Conservation (phyloP, 2,329 filamentous ascomycete species). For the Phyllosticta capitalensis region DNA sequence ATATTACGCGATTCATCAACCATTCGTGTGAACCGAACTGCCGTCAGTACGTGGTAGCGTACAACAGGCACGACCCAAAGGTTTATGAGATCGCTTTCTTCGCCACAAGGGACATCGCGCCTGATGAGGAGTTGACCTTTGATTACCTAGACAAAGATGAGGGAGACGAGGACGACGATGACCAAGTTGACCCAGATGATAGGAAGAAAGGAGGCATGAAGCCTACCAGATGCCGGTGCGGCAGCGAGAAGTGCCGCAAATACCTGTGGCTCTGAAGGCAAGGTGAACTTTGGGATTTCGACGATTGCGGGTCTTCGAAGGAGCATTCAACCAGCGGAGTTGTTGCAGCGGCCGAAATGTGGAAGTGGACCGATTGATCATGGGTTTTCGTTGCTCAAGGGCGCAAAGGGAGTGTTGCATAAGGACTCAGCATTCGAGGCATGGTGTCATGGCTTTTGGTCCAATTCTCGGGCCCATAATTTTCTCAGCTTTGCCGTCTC, state of each 20-base stretch:
- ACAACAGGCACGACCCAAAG: conserved; percentile 63
- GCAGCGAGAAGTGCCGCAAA: conserved; percentile 55
- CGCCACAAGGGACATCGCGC: conserved; percentile 55
- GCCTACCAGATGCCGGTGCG: conserved; percentile 42
- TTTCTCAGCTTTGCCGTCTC: not conserved
- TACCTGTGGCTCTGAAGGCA: conserved; percentile 50
- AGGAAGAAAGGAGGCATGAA: conserved; percentile 31
- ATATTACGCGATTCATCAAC: conserved; percentile 73
- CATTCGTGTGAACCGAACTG: conserved; percentile 74
- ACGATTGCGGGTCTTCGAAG: no score
- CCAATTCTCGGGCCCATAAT: not conserved
- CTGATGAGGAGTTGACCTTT: conserved; percentile 64
- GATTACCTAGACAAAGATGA: conserved; percentile 64
- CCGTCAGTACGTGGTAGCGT: conserved; percentile 68
- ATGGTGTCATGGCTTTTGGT: not conserved
- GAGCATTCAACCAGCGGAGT: no score
- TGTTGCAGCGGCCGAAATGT: no score
- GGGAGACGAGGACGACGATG: conserved; percentile 24
- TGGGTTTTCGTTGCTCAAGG: no score
- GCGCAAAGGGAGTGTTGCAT: not conserved
- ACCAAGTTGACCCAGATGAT: conserved; percentile 42
- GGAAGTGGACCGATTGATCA: no score
- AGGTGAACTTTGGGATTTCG: no score
- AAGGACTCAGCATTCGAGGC: not conserved
- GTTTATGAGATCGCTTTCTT: conserved; percentile 73